Evolutionary conservation across 305 asterid genomes (phyloP), one percentile per base, ranked within the genome.

Genomic region (Solanum chacoense): DNA sequence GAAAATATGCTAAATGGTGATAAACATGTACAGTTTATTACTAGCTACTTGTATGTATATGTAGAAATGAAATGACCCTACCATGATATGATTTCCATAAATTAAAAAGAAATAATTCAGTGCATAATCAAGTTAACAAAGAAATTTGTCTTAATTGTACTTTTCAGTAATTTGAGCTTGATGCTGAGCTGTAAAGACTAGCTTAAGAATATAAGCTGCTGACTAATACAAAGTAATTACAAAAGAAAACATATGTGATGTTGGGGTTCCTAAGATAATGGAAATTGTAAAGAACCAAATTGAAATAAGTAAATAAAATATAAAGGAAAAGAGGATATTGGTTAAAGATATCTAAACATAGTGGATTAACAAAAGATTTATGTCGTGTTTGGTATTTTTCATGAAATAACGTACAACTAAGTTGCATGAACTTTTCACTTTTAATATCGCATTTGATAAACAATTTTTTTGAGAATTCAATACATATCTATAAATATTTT

Each of bases 21-120:
- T 92, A 91, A 93, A 92, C 89, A 67, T 67, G 32, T 24, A 45
- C n/a, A 55, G 93, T 92, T 90, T 12, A 24, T 13, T 85, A 88
- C 87, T 79, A 77, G 32, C 18, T 88, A 88, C 89, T 42, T 42
- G 69, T 80, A 42, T 80, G 34, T 26, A 12, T 38, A 38, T 78
- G 63, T 78, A 38, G 34, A 80, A 28, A 80, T 80, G 69, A 42
- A 9, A 40, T 13, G 69, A 28, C 85, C 85, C 69, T 65, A 80
- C 69, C 85, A 80, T 42, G 85, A 80, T 80, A 80, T 80, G 69
- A 80, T 50, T 80, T 80, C 69, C 65, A 26, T 22, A 40, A 26
- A 75, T 74, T 31, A 35, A 42, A 38, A 38, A 14, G 7, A 38
- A 38, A 78, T 78, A 12, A 38, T 79, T 71, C 2, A 59, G 69